Conservation (phyloP, 371 early-diverging fungal species). For the Zychaea mexicana region DNA sequence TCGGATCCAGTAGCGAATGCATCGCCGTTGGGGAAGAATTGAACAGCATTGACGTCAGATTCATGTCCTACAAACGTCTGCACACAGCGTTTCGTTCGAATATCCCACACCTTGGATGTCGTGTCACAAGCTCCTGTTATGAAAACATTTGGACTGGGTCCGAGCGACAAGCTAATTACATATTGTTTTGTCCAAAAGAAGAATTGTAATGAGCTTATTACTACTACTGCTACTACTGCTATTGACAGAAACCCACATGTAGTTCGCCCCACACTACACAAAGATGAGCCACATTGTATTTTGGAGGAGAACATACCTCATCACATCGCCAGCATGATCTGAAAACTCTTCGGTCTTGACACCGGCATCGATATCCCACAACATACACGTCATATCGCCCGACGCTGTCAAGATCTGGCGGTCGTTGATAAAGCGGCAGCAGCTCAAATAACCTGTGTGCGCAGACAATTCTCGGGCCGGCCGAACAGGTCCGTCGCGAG, state of each 20-base stretch:
- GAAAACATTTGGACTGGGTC: constrained; percentile 93
- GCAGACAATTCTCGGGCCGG: constrained; percentile 91
- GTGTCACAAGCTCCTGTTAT: constrained; percentile 98
- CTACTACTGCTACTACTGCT: too few relatives aligned
- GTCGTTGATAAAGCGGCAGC: constrained; percentile 94
- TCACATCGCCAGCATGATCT: constrained; percentile 97
- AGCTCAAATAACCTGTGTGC: constrained; percentile 95
- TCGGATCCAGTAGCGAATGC: constrained; percentile 97
- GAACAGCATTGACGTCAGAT: constrained; percentile 97
- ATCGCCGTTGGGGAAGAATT: constrained; percentile 98
- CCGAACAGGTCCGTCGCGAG: constrained; percentile 90
- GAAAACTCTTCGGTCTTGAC: constrained; percentile 90
- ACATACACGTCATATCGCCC: constrained; percentile 96
- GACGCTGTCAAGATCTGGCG: constrained; percentile 90
- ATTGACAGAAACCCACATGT: too few relatives aligned
- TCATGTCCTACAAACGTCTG: constrained; percentile 98
- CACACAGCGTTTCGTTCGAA: constrained; percentile 92
- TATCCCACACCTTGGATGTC: constrained; percentile 98
- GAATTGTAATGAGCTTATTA: neutral
- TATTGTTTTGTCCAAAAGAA: neutral
- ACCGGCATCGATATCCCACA: constrained; percentile 98
- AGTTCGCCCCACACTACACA: too few relatives aligned
- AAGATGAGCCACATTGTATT: neutral
- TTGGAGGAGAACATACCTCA: constrained; percentile 83
- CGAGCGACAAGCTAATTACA: constrained; percentile 74